Evolutionary conservation across 805 yeast species (phyloP).

Genomic region (Pichia manshurica): DNA sequence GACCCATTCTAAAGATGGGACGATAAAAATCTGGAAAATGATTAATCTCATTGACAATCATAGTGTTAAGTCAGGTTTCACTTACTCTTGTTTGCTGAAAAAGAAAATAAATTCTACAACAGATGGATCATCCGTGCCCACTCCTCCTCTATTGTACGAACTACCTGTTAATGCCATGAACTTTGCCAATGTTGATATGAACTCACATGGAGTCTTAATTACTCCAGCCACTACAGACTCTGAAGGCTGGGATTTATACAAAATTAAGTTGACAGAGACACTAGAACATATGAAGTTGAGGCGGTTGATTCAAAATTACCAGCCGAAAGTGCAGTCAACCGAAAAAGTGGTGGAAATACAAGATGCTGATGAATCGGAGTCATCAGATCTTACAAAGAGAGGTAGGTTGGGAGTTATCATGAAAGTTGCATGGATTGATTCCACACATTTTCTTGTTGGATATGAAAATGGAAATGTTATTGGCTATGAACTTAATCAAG

Average conservation of each 20-base stretch:
- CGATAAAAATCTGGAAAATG: conserved; percentile 41
- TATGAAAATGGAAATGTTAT: conserved; percentile 61
- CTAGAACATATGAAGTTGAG: conserved; percentile 14
- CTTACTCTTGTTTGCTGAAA: conserved; percentile 14
- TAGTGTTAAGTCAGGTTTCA: conserved; percentile 7
- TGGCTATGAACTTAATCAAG: conserved; percentile 1
- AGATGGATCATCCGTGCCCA: not conserved
- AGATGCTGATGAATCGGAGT: conserved; percentile 8
- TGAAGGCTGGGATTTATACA: conserved; percentile 58
- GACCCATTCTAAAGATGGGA: conserved; percentile 67
- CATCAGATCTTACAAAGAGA: conserved; percentile 5
- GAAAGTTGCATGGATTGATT: conserved; percentile 41
- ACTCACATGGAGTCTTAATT: conserved; percentile 28
- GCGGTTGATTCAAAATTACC: conserved; percentile 25
- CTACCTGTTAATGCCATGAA: conserved; percentile 72
- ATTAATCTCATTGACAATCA: conserved; percentile 16
- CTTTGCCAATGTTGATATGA: conserved; percentile 57
- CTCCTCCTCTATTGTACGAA: conserved; percentile 31
- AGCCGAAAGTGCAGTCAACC: not conserved
- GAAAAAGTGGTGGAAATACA: conserved; percentile 14
- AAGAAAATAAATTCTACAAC: conserved; percentile 8
- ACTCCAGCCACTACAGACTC: conserved; percentile 65
- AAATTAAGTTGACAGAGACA: conserved; percentile 20
- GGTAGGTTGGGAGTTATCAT: conserved; percentile 60
- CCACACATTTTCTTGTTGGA: conserved; percentile 43